Conservation (phyloP, 202 grass and related monocot species). For the Setaria italica region DNA sequence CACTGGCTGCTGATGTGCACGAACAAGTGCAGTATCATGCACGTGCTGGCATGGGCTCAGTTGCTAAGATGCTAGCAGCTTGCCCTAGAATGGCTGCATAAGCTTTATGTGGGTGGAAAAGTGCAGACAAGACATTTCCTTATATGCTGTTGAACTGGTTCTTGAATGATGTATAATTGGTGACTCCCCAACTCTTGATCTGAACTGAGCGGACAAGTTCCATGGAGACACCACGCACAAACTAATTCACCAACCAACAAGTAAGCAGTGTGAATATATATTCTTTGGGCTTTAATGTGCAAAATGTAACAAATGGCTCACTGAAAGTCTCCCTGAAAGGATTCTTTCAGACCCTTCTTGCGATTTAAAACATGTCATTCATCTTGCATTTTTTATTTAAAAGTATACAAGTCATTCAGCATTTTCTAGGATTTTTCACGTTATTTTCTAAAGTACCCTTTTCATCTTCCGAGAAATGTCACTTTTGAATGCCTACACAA, state of each 20-base stretch:
- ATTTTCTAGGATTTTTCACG: conserved; percentile 2
- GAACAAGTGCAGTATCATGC: conserved; percentile 8
- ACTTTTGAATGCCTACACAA: neutral
- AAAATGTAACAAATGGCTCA: neutral
- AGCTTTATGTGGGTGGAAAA: neutral
- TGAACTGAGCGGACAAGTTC: conserved; percentile 6
- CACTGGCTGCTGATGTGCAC: conserved; percentile 1
- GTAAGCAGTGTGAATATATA: neutral
- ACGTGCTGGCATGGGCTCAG: neutral
- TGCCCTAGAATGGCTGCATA: neutral
- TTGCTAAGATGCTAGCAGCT: neutral
- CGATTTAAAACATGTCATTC: neutral
- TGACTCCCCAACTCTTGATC: conserved; percentile 24
- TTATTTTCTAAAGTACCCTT: conserved; percentile 1
- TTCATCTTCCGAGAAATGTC: neutral
- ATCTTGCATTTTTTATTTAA: conserved; percentile 13
- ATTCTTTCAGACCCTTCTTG: neutral
- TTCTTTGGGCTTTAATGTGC: neutral
- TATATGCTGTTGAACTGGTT: conserved; percentile 11
- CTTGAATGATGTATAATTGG: neutral
- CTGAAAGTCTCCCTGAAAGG: neutral
- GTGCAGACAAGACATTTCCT: neutral
- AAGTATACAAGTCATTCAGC: neutral
- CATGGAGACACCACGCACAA: neutral
- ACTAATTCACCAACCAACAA: conserved; percentile 19